Evolutionary conservation across 768 basidiomycete species (phyloP).

Genomic region (Tremella yokohamensis): DNA sequence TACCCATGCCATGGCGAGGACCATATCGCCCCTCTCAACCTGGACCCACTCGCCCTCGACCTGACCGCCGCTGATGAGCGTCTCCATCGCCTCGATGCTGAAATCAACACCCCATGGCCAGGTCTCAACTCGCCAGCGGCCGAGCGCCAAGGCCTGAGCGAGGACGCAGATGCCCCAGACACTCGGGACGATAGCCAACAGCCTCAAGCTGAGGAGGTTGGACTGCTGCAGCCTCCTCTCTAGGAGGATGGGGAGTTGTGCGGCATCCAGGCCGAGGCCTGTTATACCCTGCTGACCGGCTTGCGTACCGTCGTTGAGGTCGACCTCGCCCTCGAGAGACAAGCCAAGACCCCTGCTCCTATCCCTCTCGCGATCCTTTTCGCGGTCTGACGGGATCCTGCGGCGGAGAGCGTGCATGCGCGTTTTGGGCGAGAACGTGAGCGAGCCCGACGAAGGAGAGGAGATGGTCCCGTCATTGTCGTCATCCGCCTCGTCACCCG

Average conservation of each 20-base stretch:
- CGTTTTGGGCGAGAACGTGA: constrained; percentile 29
- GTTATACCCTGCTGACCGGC: not conserved
- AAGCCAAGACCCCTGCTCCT: not conserved
- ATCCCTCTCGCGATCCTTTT: not conserved
- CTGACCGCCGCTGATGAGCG: constrained; percentile 20
- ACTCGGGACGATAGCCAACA: constrained; percentile 46
- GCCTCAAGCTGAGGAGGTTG: constrained; percentile 34
- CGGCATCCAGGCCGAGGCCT: not conserved
- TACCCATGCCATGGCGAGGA: constrained; percentile 46
- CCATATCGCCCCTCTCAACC: constrained; percentile 29
- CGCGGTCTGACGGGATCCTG: constrained; percentile 5
- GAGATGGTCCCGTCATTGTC: constrained; percentile 30
- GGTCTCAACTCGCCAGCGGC: constrained; percentile 30
- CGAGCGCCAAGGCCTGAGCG: constrained; percentile 21
- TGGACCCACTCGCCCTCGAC: constrained; percentile 21
- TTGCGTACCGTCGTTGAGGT: not conserved
- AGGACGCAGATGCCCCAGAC: constrained; percentile 33
- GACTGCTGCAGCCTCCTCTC: constrained; percentile 22
- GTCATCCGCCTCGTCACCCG: constrained; percentile 39
- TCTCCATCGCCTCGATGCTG: constrained; percentile 31
- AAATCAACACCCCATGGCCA: constrained; percentile 44
- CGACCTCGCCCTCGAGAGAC: not conserved
- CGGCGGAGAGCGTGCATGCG: constrained; percentile 10
- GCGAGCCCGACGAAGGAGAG: constrained; percentile 32
- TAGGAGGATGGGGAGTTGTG: constrained; percentile 10